Conservation (phyloP, 1,284 basidiomycete species). For the Moniliella sp. region DNA sequence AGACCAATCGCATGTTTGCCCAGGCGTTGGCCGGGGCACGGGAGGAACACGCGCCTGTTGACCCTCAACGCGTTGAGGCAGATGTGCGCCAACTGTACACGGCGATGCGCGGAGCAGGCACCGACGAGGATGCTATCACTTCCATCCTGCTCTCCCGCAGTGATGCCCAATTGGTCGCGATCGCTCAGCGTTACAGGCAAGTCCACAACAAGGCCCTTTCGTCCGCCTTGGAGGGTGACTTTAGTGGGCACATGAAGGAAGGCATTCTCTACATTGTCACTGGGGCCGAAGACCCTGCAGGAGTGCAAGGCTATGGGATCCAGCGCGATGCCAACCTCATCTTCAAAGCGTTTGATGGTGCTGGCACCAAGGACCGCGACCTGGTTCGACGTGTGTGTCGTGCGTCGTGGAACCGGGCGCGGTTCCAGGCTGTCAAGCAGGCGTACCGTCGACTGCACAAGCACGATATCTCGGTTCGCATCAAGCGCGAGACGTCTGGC, state of each 20-base stretch:
- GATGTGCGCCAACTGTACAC: slow-evolving; percentile 9
- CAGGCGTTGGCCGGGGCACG: slow-evolving; percentile 24
- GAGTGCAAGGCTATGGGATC: slow-evolving; percentile 14
- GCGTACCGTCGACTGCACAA: slow-evolving; percentile 24
- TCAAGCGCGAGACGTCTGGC: slow-evolving; percentile 22
- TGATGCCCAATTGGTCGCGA: slow-evolving; percentile 18
- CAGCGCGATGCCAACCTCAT: slow-evolving; percentile 25
- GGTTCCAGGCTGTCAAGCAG: slow-evolving; percentile 24
- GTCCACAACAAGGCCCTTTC: slow-evolving; percentile 10
- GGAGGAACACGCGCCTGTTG: slow-evolving; percentile 16
- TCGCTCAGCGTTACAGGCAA: slow-evolving; percentile 20
- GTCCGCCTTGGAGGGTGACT: slow-evolving; percentile 20
- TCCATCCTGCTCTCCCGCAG: slow-evolving; percentile 26
- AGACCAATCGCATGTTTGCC: slow-evolving; percentile 25
- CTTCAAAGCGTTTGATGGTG: slow-evolving; percentile 28
- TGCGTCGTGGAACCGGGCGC: slow-evolving; percentile 21
- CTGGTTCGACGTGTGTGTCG: slow-evolving; percentile 17
- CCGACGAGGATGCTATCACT: slow-evolving; percentile 14
- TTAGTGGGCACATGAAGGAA: slow-evolving; percentile 27
- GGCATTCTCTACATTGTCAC: slow-evolving; percentile 25
- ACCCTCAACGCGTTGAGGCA: slow-evolving; percentile 9
- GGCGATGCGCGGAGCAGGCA: slow-evolving; percentile 14
- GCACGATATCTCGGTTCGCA: slow-evolving; percentile 15
- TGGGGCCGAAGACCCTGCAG: slow-evolving; percentile 12
- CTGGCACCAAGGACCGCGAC: slow-evolving; percentile 12